Evolutionary conservation across 1,139 yeast genomes (phyloP).

Genomic region (Hemisphaericaspora xylofermentans): DNA sequence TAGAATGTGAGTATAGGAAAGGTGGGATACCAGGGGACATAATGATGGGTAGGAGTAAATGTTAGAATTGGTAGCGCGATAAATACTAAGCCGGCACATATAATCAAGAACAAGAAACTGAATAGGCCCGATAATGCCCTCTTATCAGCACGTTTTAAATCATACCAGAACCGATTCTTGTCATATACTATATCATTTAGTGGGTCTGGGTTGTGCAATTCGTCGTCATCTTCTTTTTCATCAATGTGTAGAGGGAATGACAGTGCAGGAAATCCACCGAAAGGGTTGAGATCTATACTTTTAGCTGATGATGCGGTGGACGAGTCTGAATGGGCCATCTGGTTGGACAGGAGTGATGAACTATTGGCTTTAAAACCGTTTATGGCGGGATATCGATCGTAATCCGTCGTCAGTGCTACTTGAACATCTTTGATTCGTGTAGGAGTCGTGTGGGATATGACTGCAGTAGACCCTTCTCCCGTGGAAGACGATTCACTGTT

Average conservation of each 20-base stretch:
- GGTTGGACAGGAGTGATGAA: background rate
- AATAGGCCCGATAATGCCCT: conserved; percentile 56
- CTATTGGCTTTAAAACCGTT: background rate
- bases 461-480: background rate
- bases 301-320: conserved; percentile 1
- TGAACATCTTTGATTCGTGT: background rate
- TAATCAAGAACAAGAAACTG: conserved; percentile 56
- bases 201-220: conserved; percentile 89
- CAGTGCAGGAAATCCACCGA: conserved; percentile 91
- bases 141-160: conserved; percentile 58
- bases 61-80: conserved; percentile 74
- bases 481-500: background rate
- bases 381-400: conserved; percentile 3
- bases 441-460: background rate
- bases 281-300: conserved; percentile 42
- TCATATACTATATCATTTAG: conserved; percentile 80
- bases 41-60: conserved; percentile 55
- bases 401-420: conserved; percentile 1
- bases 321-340: background rate
- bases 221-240: conserved; percentile 89
- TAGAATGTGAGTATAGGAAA: conserved; percentile 55
- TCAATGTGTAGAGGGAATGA: conserved; percentile 83
- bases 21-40: conserved; percentile 20
- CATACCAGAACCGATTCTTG: conserved; percentile 56
- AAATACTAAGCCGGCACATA: conserved; percentile 67